Base-by-base conservation (phyloP, 2,329 filamentous ascomycete genomes). In the Fusarium ramigenum region DNA sequence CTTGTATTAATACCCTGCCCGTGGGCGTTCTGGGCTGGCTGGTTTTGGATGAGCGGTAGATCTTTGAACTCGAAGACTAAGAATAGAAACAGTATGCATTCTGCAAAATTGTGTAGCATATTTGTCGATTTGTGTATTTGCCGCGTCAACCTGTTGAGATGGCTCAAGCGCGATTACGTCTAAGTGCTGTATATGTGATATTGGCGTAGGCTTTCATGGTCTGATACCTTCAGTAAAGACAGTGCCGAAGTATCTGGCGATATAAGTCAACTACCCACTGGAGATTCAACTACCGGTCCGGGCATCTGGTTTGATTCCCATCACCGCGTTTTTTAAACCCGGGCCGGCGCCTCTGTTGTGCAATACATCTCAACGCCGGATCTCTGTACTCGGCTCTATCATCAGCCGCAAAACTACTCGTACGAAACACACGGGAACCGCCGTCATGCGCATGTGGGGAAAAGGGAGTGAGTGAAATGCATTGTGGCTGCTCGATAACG, bases 1-100 rank as follows among this genome's bases (percentile, higher is more conserved):
- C 66, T 53, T 71, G 72, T 78, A 75, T 71, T 73, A 78, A 78
- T 78, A 77, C 76, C 76, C 69, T 75, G 63, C 73, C 70, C 47
- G 69, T 69, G 60, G 69, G 72, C 70, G 68, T 70, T 72, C 28
- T 75, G 61, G 69, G 64, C 62, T 72, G 66, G 53, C 54, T 66
- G 64, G 66, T 70, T 65, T 74, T 71, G 63, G 62, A 56, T 60
- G 71, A 58, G 57, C 44, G 59, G 34, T 43, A 69, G 66, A 52
- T 54, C 44, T 49, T 44, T 66, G 50, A n/a, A 49, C 42, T 54
- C 30, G 50, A 74, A 43, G 23, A 57, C 60, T 25, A 42, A 25
- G 37, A 23, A 53, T 15, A 34, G 58, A 23, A 34, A 57, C 32
- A 42, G 21, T 37, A 23, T 49, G 37, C 16, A n/a, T 52, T 39